Conservation (phyloP, 306 rosid genomes). For the Quercus cerris region DNA sequence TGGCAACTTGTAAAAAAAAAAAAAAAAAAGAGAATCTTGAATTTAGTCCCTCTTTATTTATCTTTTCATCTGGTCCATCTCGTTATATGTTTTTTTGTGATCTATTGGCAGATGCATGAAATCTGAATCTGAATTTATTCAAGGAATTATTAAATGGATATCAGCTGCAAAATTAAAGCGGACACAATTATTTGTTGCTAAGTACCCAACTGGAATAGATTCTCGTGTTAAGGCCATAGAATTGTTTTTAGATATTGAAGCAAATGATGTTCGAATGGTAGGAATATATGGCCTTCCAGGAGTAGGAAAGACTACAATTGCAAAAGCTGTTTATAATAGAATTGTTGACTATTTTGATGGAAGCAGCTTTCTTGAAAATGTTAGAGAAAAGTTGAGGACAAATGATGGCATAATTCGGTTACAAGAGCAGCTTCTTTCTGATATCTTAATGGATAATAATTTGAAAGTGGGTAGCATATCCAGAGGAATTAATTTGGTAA, state of each 20-base stretch:
- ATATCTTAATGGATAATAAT: background rate
- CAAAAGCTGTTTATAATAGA: too few relatives aligned
- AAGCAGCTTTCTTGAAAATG: conserved; percentile 13
- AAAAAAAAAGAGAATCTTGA: too few relatives aligned
- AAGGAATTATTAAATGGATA: background rate
- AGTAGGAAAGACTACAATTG: conserved; percentile 6
- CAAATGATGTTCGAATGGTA: background rate
- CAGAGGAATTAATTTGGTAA: background rate
- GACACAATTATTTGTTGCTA: background rate
- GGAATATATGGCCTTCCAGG: conserved; percentile 14
- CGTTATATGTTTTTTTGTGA: background rate
- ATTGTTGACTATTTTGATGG: background rate
- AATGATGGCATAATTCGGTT: background rate
- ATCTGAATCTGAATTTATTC: background rate
- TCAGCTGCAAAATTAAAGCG: background rate
- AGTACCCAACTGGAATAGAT: conserved; percentile 2
- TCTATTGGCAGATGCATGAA: background rate
- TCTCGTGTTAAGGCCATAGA: background rate
- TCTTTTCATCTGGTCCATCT: background rate
- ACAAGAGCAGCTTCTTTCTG: background rate
- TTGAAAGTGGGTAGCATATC: background rate
- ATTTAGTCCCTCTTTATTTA: background rate
- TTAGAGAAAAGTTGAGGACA: background rate
- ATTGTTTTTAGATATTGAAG: background rate
- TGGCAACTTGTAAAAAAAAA: too few relatives aligned